Conservation (phyloP, 2,329 filamentous ascomycete genomes). For the Diplodia mutila region DNA sequence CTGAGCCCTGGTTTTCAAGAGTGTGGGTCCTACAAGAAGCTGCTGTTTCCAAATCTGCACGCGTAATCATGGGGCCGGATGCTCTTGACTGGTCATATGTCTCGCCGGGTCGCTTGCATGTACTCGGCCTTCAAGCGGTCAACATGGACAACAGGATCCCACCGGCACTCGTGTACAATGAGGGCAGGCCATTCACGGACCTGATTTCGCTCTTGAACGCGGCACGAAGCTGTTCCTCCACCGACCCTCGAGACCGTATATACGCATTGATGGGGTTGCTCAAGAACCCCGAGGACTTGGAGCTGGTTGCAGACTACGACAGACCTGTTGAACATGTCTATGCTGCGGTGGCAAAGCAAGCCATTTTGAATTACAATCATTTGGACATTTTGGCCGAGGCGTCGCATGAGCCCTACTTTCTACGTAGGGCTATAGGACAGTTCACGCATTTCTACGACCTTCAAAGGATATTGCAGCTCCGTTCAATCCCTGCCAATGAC, state of each 20-base stretch:
- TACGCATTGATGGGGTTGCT: conserved; percentile 5
- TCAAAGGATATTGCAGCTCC: neutral
- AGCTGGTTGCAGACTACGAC: neutral
- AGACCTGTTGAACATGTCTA: neutral
- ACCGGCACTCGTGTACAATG: neutral
- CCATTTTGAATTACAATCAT: neutral
- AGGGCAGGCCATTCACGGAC: neutral
- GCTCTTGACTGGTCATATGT: neutral
- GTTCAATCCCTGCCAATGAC: neutral
- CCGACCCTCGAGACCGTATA: neutral
- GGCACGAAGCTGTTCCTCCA: neutral
- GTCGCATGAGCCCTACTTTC: neutral
- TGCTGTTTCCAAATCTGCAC: neutral
- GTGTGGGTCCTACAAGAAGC: conserved; percentile 6
- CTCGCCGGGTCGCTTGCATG: neutral
- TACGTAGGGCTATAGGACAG: neutral
- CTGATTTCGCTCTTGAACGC: neutral
- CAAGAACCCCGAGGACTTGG: neutral
- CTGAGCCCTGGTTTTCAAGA: conserved; percentile 2
- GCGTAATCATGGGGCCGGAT: neutral
- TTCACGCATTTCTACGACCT: neutral
- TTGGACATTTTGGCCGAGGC: neutral
- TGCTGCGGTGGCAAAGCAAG: neutral
- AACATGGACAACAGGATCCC: neutral
- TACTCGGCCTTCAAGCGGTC: neutral